A percentile compares a stretch with the other conserved stretches of the same genome.
phyloP scores from a whole-genome alignment of 177 flowering plant species.

The Vitis hybrid region DNA sequence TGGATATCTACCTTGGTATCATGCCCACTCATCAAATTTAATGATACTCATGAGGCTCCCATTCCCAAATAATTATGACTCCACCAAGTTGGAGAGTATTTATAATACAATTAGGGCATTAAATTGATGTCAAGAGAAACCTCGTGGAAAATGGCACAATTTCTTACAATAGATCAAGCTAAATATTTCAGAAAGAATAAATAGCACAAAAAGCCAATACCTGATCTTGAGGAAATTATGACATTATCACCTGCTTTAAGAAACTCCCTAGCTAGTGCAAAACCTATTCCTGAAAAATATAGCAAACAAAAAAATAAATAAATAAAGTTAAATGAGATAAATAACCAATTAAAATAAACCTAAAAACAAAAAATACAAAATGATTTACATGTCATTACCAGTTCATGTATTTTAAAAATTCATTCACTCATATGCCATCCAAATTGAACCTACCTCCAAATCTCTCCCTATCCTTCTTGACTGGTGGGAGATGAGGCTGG shows the following conservation, averaged over 20 bases:
- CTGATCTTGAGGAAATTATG: slow-evolving; percentile 87
- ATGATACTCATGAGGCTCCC: background rate
- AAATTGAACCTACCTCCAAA: too few species aligned
- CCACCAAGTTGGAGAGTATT: slow-evolving; percentile 1
- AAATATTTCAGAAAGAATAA: background rate
- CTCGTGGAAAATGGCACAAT: background rate
- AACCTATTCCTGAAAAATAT: slow-evolving; percentile 71
- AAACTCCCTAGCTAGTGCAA: slow-evolving; percentile 84
- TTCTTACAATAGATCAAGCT: background rate
- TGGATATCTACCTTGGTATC: too few species aligned
- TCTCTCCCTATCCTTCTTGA: too few species aligned
- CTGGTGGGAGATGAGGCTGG: too few species aligned
- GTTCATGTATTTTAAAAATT: background rate
- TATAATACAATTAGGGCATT: background rate
- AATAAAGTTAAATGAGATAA: background rate
- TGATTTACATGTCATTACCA: background rate
- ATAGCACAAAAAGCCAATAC: slow-evolving; percentile 26
- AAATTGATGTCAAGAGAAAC: background rate
- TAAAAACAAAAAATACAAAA: background rate
- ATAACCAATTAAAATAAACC: background rate
- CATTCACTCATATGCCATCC: background rate
- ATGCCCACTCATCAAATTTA: background rate
- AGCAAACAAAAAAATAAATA: background rate
- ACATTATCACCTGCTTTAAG: slow-evolving; percentile 89
- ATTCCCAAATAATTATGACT: background rate